Evolutionary conservation across 2,329 filamentous ascomycete species (phyloP).

Genomic region (Epichloe festucae): DNA sequence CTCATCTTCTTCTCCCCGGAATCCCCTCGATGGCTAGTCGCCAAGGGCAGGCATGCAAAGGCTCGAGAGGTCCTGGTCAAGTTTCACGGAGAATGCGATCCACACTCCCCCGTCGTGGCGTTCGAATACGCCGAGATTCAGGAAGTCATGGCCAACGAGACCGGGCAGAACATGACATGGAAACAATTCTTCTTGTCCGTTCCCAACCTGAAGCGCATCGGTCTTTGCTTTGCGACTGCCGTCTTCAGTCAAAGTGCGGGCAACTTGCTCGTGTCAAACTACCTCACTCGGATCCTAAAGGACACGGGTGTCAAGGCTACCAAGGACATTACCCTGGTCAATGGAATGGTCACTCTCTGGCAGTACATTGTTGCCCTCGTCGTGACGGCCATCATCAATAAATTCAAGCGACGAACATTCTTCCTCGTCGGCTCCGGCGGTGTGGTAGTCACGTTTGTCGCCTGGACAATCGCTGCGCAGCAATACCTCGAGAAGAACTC

Average conservation of each 20-base stretch:
- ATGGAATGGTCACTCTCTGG: constrained; percentile 28
- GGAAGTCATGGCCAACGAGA: constrained; percentile 24
- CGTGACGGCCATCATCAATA: constrained; percentile 23
- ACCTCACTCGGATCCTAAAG: constrained; percentile 25
- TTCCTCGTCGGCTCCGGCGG: constrained; percentile 26
- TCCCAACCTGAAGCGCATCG: constrained; percentile 27
- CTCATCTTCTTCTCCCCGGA: constrained; percentile 42
- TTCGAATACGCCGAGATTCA: constrained; percentile 37
- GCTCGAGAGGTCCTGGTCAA: constrained; percentile 37
- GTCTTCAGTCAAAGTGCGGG: constrained; percentile 29
- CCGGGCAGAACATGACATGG: constrained; percentile 26
- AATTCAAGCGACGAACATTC: constrained; percentile 24
- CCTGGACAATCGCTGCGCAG: constrained; percentile 26
- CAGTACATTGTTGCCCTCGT: constrained; percentile 27
- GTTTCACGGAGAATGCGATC: constrained; percentile 36
- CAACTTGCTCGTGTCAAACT: constrained; percentile 29
- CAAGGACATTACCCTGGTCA: constrained; percentile 28
- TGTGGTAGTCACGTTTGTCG: constrained; percentile 25
- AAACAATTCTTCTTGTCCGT: constrained; percentile 25
- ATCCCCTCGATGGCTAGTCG: constrained; percentile 45
- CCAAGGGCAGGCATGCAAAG: constrained; percentile 34
- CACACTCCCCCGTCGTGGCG: constrained; percentile 29
- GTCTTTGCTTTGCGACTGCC: constrained; percentile 26
- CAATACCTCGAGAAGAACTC: constrained; percentile 22
- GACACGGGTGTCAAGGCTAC: constrained; percentile 24